These are phyloP conservation scores for Dendrobium huoshanense DNA, from an alignment of 106 monocot species.

Conservation along the genomic window DNA sequence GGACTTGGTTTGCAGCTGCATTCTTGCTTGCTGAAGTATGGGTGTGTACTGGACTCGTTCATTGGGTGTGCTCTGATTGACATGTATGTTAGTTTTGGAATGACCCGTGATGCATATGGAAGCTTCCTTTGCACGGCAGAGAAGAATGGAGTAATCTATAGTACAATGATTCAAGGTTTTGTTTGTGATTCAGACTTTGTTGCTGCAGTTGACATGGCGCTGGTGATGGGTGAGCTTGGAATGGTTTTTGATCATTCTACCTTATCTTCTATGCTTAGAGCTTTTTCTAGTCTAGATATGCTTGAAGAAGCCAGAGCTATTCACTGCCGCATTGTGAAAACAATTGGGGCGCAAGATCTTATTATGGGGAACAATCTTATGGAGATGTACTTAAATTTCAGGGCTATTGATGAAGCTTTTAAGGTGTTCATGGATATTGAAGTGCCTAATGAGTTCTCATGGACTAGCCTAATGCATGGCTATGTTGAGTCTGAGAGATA, in stretches of 20 bases:
- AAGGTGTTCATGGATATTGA: constrained; percentile 19
- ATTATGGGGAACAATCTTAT: constrained; percentile 20
- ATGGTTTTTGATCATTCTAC: constrained; percentile 6
- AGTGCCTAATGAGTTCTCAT: constrained; percentile 22
- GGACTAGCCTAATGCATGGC: constrained; percentile 15
- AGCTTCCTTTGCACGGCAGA: constrained; percentile 8
- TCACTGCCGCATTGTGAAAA: constrained; percentile 13
- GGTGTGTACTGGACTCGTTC: constrained; percentile 10
- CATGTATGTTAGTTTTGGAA: constrained; percentile 23
- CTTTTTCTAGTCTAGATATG: constrained; percentile 3
- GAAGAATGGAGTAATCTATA: constrained; percentile 17
- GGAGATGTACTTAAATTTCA: constrained; percentile 14
- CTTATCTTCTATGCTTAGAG: constrained; percentile 14
- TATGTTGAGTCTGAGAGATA: constrained; percentile 12
- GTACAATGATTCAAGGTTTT: constrained; percentile 16
- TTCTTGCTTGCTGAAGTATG: constrained; percentile 16
- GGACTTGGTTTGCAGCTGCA: constrained; percentile 22
- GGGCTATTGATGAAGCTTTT: constrained; percentile 4
- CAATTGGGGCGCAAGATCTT: constrained; percentile 3
- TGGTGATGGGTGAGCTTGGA: constrained; percentile 12
- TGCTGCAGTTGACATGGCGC: constrained; percentile 16
- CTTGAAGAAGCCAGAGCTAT: constrained; percentile 17
- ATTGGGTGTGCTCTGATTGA: constrained; percentile 15
- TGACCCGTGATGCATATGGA: constrained; percentile 11
- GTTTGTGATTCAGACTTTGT: constrained; percentile 4